phyloP scores from a whole-genome alignment of 805 yeast species.

The Cephaloascus albidus region DNA sequence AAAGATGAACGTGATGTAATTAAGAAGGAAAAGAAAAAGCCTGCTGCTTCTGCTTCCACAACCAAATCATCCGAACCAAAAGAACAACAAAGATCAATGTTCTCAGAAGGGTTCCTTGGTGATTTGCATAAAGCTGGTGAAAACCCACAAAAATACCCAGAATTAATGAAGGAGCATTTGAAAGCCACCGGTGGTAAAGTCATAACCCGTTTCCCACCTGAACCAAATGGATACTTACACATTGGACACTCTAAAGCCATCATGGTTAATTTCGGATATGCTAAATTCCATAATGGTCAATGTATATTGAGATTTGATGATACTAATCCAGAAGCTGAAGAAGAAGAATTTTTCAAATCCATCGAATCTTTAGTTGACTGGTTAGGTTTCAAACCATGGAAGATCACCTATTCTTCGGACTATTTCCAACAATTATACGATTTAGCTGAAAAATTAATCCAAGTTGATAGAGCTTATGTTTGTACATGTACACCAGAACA shows the following conservation, averaged over 20 bases:
- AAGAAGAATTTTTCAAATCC: conserved; percentile 79
- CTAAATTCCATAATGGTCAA: conserved; percentile 74
- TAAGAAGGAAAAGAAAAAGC: conserved; percentile 60
- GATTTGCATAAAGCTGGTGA: conserved; percentile 93
- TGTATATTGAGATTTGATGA: conserved; percentile 95
- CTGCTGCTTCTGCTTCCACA: conserved; percentile 2
- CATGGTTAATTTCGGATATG: conserved; percentile 96
- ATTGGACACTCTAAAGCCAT: conserved; percentile 98
- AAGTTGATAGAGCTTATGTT: conserved; percentile 71
- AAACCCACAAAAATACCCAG: conserved; percentile 85
- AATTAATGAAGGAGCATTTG: conserved; percentile 73
- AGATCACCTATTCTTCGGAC: conserved; percentile 91
- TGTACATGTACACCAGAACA: conserved; percentile 92
- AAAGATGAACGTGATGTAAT: conserved; percentile 89
- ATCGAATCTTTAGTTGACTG: conserved; percentile 80
- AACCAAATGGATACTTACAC: conserved; percentile 95
- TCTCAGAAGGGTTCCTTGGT: conserved; percentile 90
- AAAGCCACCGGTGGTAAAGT: conserved; percentile 75
- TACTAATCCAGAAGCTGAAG: conserved; percentile 98
- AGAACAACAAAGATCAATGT: conserved; percentile 65
- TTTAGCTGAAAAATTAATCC: conserved; percentile 76
- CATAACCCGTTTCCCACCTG: conserved; percentile 95
- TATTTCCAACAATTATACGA: conserved; percentile 85
- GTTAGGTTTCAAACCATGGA: conserved; percentile 94
- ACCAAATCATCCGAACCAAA: not conserved